Evolutionary conservation across 331 rosid genomes (phyloP).

Genomic region (Stylosanthes scabra): DNA sequence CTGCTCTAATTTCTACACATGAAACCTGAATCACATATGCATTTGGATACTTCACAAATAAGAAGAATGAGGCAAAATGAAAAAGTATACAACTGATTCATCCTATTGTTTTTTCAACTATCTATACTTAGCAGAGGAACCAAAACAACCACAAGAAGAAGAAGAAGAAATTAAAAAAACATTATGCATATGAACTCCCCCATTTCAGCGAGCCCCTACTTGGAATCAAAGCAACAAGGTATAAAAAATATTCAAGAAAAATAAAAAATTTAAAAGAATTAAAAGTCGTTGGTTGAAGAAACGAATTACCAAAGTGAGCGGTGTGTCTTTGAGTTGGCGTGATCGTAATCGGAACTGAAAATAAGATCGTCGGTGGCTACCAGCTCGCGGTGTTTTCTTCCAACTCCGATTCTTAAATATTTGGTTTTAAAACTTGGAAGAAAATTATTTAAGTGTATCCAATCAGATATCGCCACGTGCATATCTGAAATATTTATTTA

Average conservation of each 20-base stretch:
- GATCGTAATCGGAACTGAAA: slow-evolving; percentile 10
- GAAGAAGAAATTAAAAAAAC: neutral
- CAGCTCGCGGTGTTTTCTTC: slow-evolving; percentile 20
- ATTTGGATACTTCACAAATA: neutral
- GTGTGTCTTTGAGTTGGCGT: neutral
- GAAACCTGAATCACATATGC: no score
- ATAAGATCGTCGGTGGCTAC: no score
- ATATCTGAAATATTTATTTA: neutral
- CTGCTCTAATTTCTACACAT: no score
- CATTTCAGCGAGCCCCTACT: slow-evolving; percentile 39
- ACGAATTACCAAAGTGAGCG: slow-evolving; percentile 7
- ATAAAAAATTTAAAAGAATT: neutral
- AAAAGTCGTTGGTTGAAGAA: neutral
- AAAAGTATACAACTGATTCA: neutral
- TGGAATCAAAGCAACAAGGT: slow-evolving; percentile 21
- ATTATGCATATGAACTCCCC: slow-evolving; percentile 1
- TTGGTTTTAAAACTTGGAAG: neutral
- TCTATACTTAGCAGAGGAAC: neutral
- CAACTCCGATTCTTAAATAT: slow-evolving; percentile 14
- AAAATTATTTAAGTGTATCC: slow-evolving; percentile 53
- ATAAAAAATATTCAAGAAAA: neutral
- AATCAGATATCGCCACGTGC: slow-evolving; percentile 50
- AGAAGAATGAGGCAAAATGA: slow-evolving; percentile 13
- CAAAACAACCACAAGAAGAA: slow-evolving; percentile 26
- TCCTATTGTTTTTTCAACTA: neutral